Base-by-base conservation (phyloP, 805 yeast genomes). In the Kodamaea kaohsiungensis region DNA sequence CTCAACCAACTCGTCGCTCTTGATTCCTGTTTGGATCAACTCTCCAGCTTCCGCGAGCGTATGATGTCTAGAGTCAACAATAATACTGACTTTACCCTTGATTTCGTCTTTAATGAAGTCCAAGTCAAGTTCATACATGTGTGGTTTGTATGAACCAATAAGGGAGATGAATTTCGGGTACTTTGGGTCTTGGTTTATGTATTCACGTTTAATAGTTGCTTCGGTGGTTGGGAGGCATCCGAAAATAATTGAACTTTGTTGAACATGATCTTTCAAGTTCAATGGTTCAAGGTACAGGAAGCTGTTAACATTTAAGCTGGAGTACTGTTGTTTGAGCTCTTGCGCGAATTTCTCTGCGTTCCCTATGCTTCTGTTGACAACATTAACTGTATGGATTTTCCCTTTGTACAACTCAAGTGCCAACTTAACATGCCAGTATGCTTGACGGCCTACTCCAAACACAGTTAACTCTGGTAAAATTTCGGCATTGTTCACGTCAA, bases 101-200 rank as follows among this genome's bases (percentile, higher is more conserved):
- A 76, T 60, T 17, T 60, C 64, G 22, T 60, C 53, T 2, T 63
- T 60, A 9, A 82, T 69, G 40, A 80, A 67, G 1, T 69, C 67
- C 22, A 68, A 68, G 56, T 84, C 88, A 51, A 84, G 77, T 66
- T 86, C 91, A 40, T 73, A 73, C 90, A 86, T 85, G 56, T 80
- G 78, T 12, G 89, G 89, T 64, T 84, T 83, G 64, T 85, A 86
- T 16, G 87, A 82, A 0, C 91, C 91, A 61, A 86, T 85, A 33
- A 85, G 68, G 13, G 85, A 80, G 46, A 86, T 77, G 64, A 77
- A 86, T 33, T 61, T 66, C 50, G 54, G 61, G 37, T 18, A 56
- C 46, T 15, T 55, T 27, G 54, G 64, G 62, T 58, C 82, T 49
- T 39, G 65, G 64, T 52, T 67, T 48, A 74, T 56, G 58, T 63